phyloP scores from a whole-genome alignment of 2,329 filamentous ascomycete species.

The Lachnellula hyalina region DNA sequence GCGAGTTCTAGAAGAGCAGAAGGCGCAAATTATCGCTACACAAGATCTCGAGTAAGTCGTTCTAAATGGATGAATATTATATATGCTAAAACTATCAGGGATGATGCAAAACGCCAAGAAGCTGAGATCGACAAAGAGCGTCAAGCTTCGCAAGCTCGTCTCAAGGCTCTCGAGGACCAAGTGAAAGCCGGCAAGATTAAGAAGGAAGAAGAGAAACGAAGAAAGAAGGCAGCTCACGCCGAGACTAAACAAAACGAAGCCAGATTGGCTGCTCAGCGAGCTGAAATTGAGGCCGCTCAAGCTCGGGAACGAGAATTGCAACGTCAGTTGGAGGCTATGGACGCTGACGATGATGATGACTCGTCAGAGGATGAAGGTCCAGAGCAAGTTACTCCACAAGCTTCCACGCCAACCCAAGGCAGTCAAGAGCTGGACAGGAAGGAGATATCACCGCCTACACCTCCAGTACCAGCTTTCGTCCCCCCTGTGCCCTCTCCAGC shows the following conservation, averaged over 20 bases:
- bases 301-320: conserved; percentile 88
- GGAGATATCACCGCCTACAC: conserved; percentile 47
- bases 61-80: not conserved
- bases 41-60: conserved; percentile 74
- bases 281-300: conserved; percentile 85
- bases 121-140: conserved; percentile 75
- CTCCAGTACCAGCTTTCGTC: conserved; percentile 49
- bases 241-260: conserved; percentile 86
- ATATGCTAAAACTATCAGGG: conserved; percentile 45
- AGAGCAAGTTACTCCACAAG: conserved; percentile 60
- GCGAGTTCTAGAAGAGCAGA: conserved; percentile 64
- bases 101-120: conserved; percentile 69
- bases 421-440: conserved; percentile 51
- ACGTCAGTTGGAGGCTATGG: conserved; percentile 72
- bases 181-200: conserved; percentile 89
- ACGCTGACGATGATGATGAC: conserved; percentile 64
- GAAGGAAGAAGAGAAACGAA: conserved; percentile 93
- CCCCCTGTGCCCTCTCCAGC: conserved; percentile 38
- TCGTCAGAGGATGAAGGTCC: conserved; percentile 76
- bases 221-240: conserved; percentile 80
- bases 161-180: conserved; percentile 88
- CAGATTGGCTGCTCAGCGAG: conserved; percentile 75
- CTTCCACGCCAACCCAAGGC: conserved; percentile 51
- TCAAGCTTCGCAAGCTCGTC: conserved; percentile 72
- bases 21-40: conserved; percentile 68